Evolutionary conservation across 805 yeast species (phyloP), one percentile per base, ranked within the genome.

Genomic region (Saturnispora besseyi): DNA sequence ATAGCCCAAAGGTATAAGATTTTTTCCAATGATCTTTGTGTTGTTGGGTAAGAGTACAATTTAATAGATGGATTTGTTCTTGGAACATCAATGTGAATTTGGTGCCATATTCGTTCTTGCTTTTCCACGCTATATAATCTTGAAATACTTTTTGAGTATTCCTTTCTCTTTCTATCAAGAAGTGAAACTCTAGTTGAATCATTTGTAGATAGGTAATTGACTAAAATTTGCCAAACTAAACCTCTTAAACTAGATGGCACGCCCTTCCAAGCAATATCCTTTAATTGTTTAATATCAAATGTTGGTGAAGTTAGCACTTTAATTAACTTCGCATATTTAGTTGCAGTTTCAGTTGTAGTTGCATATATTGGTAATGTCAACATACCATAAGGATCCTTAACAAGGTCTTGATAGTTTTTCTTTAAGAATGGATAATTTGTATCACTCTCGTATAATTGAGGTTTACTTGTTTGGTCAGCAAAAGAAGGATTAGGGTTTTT

Each of bases 1-100:
- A 91, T 81, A 0, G 98, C 95, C 99, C 99, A 91, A 32, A 91
- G 70, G 61, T 89, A 91, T 48, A 91, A 69, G 9, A 93, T 81
- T 56, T 84, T 79, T 58, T 90, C 89, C 52, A 91, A 70, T 13
- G 95, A 79, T 49, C 81, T 70, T 57, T 91, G 98, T 0, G 93
- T 87, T 2, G 81, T 70, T 21, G 76, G 76, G 57, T 63, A 78
- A 13, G 83, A 73, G 60, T 91, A 91, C 34, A 91, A 72, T 53
- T 78, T 79, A 46, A 89, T 77, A 44, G 81, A 79, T 4, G 97
- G 98, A 59, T 88, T 88, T 0, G 99, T 91, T 62, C 99, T 75
- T 44, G 96, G 96, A 22, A 93, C 87, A 65, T 91, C 99, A 54
- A 93, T 93, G 52, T 83, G 84, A 55, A 91, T 90, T 69, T 91